A percentile compares a stretch with the other conserved stretches of the same genome.
phyloP scores from a whole-genome alignment of 495 filamentous ascomycete genomes.

The Tuber brumale region DNA sequence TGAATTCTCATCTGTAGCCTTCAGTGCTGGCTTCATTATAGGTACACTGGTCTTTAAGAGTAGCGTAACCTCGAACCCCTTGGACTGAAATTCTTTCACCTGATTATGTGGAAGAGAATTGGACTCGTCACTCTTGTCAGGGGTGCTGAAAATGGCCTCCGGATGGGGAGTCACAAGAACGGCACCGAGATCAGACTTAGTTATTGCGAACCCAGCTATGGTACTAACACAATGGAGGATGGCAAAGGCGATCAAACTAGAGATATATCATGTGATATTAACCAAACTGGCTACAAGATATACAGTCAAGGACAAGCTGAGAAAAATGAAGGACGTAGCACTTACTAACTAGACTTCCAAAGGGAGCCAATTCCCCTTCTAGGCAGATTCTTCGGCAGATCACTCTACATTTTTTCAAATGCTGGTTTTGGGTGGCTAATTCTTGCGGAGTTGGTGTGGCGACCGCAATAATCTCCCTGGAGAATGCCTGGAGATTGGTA shows the following conservation, averaged over 20 bases:
- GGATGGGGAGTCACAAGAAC: constrained; percentile 24
- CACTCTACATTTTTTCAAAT: constrained; percentile 28
- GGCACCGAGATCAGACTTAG: constrained; percentile 42
- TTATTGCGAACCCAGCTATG: constrained; percentile 41
- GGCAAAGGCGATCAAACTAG: constrained; percentile 30
- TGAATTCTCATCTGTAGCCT: constrained; percentile 38
- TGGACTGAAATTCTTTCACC: constrained; percentile 60
- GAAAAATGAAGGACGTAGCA: constrained; percentile 8
- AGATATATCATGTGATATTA: constrained; percentile 8
- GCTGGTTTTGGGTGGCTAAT: constrained; percentile 19
- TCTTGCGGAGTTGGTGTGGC: constrained; percentile 29
- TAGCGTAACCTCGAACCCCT: constrained; percentile 61
- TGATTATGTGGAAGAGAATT: constrained; percentile 54
- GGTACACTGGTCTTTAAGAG: constrained; percentile 69
- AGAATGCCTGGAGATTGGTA: constrained; percentile 23
- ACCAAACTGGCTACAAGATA: background rate
- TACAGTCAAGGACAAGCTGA: constrained; percentile 4
- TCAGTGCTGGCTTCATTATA: constrained; percentile 73
- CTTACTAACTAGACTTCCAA: constrained; percentile 42
- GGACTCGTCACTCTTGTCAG: constrained; percentile 4
- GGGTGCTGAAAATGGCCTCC: constrained; percentile 1
- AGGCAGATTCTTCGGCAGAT: constrained; percentile 33
- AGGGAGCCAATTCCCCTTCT: constrained; percentile 33
- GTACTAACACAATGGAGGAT: constrained; percentile 22
- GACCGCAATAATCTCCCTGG: constrained; percentile 29